phyloP scores from a whole-genome alignment of 306 rosid genomes.

The Notholithocarpus densiflorus region DNA sequence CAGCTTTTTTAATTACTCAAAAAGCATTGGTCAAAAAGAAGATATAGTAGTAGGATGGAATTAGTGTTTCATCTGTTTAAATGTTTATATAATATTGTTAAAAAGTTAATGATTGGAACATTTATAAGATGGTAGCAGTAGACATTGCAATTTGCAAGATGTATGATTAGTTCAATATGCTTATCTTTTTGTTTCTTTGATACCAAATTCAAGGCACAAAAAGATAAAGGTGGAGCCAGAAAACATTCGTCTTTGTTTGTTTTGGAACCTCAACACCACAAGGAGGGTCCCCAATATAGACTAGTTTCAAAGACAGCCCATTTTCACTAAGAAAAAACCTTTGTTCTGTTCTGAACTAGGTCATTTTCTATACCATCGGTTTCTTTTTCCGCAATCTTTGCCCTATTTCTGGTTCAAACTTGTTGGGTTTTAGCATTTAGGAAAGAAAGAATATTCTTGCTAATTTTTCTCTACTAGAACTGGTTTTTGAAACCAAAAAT shows the following conservation, averaged over 20 bases:
- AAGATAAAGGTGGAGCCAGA: not conserved
- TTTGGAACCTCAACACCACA: not conserved
- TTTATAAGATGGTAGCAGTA: not conserved
- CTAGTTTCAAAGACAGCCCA: not conserved
- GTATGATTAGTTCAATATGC: constrained; percentile 4
- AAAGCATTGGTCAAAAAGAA: constrained; percentile 22
- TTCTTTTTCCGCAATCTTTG: not conserved
- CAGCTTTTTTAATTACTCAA: not conserved
- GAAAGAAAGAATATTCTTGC: too few species aligned
- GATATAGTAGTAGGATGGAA: not conserved
- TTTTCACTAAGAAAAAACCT: not conserved
- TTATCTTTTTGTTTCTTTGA: constrained; percentile 10
- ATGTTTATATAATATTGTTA: not conserved
- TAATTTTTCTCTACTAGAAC: too few species aligned
- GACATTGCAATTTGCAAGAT: not conserved
- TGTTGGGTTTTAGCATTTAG: too few species aligned
- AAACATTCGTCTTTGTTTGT: not conserved
- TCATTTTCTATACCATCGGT: not conserved
- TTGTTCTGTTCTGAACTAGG: not conserved
- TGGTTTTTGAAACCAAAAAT: too few species aligned
- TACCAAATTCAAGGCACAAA: constrained; percentile 8
- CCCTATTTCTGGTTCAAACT: not conserved
- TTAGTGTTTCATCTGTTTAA: not conserved
- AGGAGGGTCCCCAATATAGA: not conserved
- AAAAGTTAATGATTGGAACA: not conserved